A percentile compares a stretch with the other conserved stretches of the same genome.
Evolutionary conservation across 2,329 filamentous ascomycete genomes (phyloP).

Genomic region (Anthostomella pinea): DNA sequence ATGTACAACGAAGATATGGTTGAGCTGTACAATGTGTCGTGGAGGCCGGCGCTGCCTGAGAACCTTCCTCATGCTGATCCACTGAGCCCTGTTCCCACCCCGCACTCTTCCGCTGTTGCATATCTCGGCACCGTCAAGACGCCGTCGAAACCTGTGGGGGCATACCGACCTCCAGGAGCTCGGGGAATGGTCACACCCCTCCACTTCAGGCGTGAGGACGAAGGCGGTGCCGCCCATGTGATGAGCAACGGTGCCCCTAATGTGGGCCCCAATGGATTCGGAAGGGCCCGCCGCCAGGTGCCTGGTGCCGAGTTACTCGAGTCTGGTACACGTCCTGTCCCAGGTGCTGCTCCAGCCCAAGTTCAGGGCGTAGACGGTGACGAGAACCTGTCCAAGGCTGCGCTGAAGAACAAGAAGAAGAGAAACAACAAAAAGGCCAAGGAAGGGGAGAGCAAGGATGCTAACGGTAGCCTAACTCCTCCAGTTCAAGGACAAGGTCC

Average conservation of each 20-base stretch:
- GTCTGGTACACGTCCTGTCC: slow-evolving; percentile 58
- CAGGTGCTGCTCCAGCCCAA: slow-evolving; percentile 66
- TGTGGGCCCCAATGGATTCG: slow-evolving; percentile 77
- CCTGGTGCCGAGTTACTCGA: slow-evolving; percentile 74
- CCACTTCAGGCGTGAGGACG: slow-evolving; percentile 96
- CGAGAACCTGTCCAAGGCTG: slow-evolving; percentile 76
- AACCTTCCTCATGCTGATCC: slow-evolving; percentile 65
- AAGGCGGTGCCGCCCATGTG: slow-evolving; percentile 85
- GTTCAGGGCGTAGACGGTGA: slow-evolving; percentile 61
- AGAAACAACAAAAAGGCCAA: slow-evolving; percentile 85
- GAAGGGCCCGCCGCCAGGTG: slow-evolving; percentile 68
- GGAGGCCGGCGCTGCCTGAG: slow-evolving; percentile 72
- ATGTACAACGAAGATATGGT: slow-evolving; percentile 96
- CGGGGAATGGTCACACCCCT: slow-evolving; percentile 85
- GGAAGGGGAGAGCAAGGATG: slow-evolving; percentile 64
- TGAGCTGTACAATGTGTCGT: slow-evolving; percentile 87
- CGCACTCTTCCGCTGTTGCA: slow-evolving; percentile 77
- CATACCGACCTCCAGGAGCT: slow-evolving; percentile 91
- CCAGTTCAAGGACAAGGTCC: slow-evolving; percentile 41
- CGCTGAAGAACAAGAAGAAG: slow-evolving; percentile 98
- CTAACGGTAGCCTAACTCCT: slow-evolving; percentile 42
- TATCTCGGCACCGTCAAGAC: slow-evolving; percentile 88
- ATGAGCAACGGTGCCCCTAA: slow-evolving; percentile 73
- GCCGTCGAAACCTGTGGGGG: slow-evolving; percentile 93
- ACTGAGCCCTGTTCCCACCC: slow-evolving; percentile 68